These are phyloP conservation scores for Lolium multiflorum DNA, from an alignment of 176 grass and related monocot genomes.

Conservation along the genomic window DNA sequence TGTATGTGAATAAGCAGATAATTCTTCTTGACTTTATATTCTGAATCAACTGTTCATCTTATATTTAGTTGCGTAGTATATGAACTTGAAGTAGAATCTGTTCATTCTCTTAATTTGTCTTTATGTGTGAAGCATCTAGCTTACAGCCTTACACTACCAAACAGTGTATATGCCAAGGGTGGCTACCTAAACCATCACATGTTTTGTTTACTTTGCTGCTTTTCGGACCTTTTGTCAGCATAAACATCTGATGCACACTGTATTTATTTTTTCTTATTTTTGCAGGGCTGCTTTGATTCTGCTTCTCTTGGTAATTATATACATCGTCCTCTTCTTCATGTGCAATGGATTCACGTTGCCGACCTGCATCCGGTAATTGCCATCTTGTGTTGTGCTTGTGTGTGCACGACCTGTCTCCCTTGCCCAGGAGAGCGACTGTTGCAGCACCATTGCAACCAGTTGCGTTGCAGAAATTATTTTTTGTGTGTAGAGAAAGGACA, in stretches of 20 bases:
- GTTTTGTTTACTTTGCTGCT: constrained; percentile 4
- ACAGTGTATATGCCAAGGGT: background rate
- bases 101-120: background rate
- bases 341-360: constrained; percentile 94
- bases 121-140: background rate
- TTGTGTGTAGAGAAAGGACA: constrained; percentile 39
- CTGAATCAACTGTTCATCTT: background rate
- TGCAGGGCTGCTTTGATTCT: constrained; percentile 80
- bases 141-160: background rate
- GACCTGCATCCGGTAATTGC: constrained; percentile 65
- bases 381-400: background rate
- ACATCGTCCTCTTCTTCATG: constrained; percentile 81
- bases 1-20: background rate
- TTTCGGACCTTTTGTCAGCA: background rate
- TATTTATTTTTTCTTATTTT: background rate
- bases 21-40: background rate
- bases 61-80: background rate
- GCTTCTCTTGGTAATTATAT: constrained; percentile 80
- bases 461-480: background rate
- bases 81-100: background rate
- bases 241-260: background rate
- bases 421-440: constrained; percentile 26
- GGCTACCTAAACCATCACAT: background rate
- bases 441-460: constrained; percentile 19
- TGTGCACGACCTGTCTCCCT: constrained; percentile 25